Conservation (phyloP, 768 basidiomycete genomes). For the Lactarius indigo region DNA sequence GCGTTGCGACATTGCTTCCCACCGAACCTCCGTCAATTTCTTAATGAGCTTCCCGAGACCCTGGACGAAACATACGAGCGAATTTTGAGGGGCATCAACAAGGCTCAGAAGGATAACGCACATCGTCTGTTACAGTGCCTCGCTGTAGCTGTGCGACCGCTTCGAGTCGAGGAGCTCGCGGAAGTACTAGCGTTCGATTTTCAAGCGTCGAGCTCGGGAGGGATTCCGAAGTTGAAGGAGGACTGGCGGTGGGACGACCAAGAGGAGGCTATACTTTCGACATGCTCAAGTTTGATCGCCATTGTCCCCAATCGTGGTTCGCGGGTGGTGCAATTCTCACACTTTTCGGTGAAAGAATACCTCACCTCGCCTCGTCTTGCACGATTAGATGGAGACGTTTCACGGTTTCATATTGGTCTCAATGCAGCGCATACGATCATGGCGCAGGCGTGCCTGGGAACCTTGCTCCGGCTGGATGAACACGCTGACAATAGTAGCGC, state of each 20-base stretch:
- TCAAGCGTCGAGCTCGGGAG: not conserved
- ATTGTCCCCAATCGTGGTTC: too few relatives aligned
- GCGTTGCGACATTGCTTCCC: not conserved
- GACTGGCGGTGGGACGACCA: not conserved
- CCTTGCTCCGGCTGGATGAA: too few relatives aligned
- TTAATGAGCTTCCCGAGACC: not conserved
- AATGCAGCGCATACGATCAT: too few relatives aligned
- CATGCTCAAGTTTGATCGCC: too few relatives aligned
- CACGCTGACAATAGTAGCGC: too few relatives aligned
- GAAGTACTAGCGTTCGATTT: not conserved
- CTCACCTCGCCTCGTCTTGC: too few relatives aligned
- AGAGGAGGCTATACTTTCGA: too few relatives aligned
- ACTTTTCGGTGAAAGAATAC: too few relatives aligned
- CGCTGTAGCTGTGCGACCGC: not conserved
- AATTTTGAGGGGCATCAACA: not conserved
- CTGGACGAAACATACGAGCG: not conserved
- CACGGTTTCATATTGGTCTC: too few relatives aligned
- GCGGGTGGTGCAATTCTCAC: too few relatives aligned
- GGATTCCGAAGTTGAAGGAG: not conserved
- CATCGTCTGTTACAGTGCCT: not conserved
- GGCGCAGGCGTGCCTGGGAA: too few relatives aligned
- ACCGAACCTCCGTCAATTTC: not conserved
- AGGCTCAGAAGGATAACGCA: not conserved
- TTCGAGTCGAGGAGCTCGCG: not conserved
- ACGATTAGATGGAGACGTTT: too few relatives aligned